phyloP scores from a whole-genome alignment of 2,329 filamentous ascomycete species.

The Clonostachys solani region DNA sequence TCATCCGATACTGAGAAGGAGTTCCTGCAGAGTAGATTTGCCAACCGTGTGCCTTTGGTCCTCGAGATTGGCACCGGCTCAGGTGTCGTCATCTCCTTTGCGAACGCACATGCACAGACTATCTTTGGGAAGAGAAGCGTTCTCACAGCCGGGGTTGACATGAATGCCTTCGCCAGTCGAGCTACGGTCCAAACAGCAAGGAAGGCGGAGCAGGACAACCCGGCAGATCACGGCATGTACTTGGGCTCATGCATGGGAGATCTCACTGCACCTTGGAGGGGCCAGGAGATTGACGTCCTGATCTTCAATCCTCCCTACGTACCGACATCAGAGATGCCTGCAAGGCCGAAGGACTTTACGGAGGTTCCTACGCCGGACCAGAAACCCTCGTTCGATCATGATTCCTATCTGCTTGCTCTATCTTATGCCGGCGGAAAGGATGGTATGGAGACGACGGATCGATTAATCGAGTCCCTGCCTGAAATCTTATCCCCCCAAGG shows the following conservation, averaged over 20 bases:
- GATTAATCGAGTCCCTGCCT: constrained; percentile 68
- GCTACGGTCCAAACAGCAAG: constrained; percentile 69
- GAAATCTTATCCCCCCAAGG: constrained; percentile 60
- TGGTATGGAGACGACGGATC: constrained; percentile 90
- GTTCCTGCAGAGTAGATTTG: constrained; percentile 66
- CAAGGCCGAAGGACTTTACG: constrained; percentile 27
- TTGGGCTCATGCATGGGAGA: constrained; percentile 68
- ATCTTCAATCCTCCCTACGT: constrained; percentile 98
- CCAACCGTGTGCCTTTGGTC: constrained; percentile 52
- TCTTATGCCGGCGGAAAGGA: constrained; percentile 86
- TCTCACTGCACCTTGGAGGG: constrained; percentile 57
- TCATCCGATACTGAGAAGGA: constrained; percentile 63
- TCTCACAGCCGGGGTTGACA: constrained; percentile 73
- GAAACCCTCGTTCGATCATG: constrained; percentile 62
- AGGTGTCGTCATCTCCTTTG: constrained; percentile 88
- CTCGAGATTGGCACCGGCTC: constrained; percentile 89
- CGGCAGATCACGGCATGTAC: constrained; percentile 42
- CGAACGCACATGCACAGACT: constrained; percentile 65
- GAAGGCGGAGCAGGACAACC: constrained; percentile 30
- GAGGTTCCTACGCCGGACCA: constrained; percentile 14
- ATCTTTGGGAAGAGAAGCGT: constrained; percentile 72
- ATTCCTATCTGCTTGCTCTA: constrained; percentile 78
- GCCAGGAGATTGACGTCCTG: constrained; percentile 67
- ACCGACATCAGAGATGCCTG: constrained; percentile 72
- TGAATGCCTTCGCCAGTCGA: constrained; percentile 78